Percentiles rank a stretch among this genome's conserved stretches.
Evolutionary conservation across 1,284 basidiomycete species (phyloP).

Genomic region (Rhodotorula sp.): DNA sequence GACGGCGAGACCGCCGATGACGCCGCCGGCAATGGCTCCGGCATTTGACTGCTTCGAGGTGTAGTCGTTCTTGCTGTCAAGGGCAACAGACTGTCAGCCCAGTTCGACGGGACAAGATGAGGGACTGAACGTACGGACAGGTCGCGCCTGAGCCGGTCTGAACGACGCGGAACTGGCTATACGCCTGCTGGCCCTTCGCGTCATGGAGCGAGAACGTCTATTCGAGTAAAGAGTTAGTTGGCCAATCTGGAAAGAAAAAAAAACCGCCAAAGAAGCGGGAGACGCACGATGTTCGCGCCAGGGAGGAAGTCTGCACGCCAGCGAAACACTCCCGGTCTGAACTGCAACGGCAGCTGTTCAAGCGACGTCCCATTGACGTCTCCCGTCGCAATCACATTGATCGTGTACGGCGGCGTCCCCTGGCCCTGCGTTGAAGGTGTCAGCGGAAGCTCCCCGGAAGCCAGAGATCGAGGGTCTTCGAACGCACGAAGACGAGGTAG

Average conservation of each 20-base stretch:
- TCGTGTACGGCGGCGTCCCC: slow-evolving; percentile 20
- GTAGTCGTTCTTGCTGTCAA: slow-evolving; percentile 16
- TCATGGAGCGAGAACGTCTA: slow-evolving; percentile 25
- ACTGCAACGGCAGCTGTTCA: slow-evolving; percentile 15
- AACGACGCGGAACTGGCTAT: slow-evolving; percentile 21
- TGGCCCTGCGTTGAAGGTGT: slow-evolving; percentile 17
- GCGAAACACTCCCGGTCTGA: background rate
- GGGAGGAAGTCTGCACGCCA: slow-evolving; percentile 22
- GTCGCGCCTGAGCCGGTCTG: slow-evolving; percentile 12
- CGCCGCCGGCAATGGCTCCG: slow-evolving; percentile 22
- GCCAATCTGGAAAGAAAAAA: background rate
- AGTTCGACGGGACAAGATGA: fast-evolving
- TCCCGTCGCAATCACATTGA: slow-evolving; percentile 18
- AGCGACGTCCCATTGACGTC: slow-evolving; percentile 6
- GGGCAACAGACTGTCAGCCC: background rate
- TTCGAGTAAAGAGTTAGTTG: background rate
- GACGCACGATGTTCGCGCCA: slow-evolving; percentile 30
- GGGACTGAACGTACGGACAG: slow-evolving; percentile 13
- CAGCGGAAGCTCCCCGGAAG: background rate
- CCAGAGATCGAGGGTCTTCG: background rate
- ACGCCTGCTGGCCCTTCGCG: slow-evolving; percentile 1
- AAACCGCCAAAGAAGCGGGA: too few relatives aligned
- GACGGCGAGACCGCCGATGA: slow-evolving; percentile 11
- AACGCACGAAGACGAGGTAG: slow-evolving; percentile 24
- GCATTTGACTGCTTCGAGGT: background rate